These are phyloP conservation scores for Tolypocladium inflatum DNA, from an alignment of 2,329 filamentous ascomycete genomes.

Conservation along the genomic window DNA sequence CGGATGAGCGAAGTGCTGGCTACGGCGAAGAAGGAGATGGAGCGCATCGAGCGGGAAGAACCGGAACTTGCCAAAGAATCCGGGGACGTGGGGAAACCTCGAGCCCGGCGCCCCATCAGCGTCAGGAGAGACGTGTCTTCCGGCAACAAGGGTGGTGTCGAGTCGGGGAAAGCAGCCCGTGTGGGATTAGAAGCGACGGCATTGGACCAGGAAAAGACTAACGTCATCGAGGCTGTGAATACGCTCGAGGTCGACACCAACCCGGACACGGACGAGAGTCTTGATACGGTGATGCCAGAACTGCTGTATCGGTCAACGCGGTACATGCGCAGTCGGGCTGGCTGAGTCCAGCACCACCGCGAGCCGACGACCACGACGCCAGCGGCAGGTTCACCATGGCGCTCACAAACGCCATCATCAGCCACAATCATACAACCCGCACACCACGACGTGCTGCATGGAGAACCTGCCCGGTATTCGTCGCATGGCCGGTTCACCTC, in stretches of 20 bases:
- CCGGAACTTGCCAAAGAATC: constrained; percentile 30
- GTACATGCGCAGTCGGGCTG: constrained; percentile 21
- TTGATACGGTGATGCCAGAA: constrained; percentile 27
- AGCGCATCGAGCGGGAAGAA: constrained; percentile 44
- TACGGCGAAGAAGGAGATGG: constrained; percentile 49
- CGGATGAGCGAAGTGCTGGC: constrained; percentile 55
- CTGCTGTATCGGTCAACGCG: constrained; percentile 34
- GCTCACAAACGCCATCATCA: background rate
- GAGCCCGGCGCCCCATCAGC: constrained; percentile 42
- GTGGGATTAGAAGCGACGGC: constrained; percentile 12
- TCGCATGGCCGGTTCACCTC: background rate
- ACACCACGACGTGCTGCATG: background rate
- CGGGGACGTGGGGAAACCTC: constrained; percentile 29
- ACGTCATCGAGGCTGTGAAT: constrained; percentile 8
- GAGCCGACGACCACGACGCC: background rate
- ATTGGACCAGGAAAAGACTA: constrained; percentile 7
- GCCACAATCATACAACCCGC: background rate
- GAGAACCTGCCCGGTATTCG: background rate
- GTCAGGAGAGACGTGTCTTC: constrained; percentile 37
- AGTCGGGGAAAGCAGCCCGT: constrained; percentile 12
- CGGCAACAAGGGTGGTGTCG: constrained; percentile 17
- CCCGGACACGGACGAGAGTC: constrained; percentile 32
- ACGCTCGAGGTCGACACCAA: constrained; percentile 23
- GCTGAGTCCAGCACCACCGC: background rate
- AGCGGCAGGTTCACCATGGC: background rate